Evolutionary conservation across 352 stramenopile species (phyloP), one percentile per base, ranked within the genome.

Genomic region (Pythium aquatile): DNA sequence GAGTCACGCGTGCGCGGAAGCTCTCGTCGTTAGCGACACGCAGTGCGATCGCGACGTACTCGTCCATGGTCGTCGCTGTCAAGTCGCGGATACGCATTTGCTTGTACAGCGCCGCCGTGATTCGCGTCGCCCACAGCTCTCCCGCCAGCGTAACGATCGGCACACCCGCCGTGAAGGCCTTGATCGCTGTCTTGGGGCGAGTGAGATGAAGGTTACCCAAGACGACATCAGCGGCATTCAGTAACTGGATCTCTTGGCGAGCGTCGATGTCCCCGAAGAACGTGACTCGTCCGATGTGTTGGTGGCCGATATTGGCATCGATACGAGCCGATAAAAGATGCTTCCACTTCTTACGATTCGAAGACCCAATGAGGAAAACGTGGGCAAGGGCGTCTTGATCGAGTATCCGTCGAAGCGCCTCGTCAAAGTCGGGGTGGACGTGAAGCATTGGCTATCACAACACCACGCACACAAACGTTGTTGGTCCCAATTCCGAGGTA

Each of bases 381-480:
- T 83, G 75, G 5, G 81, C 83, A 10, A 78, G 71, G 0, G 68
- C 58, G 51, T 94, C 85, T 24, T 65, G 51, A 0, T 71, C 10
- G 0, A 92, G 62, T 33, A 94, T 78, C 17, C 68, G 75, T 5
- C 52, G 52, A 20, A 94, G 44, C 3, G 73, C 78, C 16, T 61
- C 52, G 44, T 91, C 83, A 61, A 92, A 92, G 63, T 94, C 83
- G 0, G 83, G 78, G 33, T 94, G 85, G 29, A 91, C 75, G 51
- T 88, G 70, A n/a, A 88, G 71, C 47, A 94, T 80, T 1, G 80
- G 85, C 85, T 93, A 63, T 26, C 46, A 20, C 5, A 52, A 67
- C 8, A 26, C 48, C 20, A 49, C 30, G 28, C 20, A 56, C 20
- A 48, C n/a, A 44, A 39, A 13, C 17, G 26, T 26, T 32, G 46